A percentile compares a stretch with the other conserved stretches of the same genome.
Conservation (phyloP, 202 grass and related monocot genomes). For the Setaria viridis region DNA sequence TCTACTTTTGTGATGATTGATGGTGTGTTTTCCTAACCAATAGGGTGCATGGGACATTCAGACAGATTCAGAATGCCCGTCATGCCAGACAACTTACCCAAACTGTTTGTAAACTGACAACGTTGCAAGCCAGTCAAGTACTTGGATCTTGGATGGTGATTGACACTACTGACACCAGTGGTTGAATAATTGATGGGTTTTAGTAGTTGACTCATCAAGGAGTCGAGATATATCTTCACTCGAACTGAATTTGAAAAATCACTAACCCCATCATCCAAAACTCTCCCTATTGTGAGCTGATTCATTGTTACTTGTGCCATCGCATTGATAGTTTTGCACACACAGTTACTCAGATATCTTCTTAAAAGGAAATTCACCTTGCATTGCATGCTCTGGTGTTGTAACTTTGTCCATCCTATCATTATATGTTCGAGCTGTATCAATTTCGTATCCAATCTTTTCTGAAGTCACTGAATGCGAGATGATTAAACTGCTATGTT, state of each 20-base stretch:
- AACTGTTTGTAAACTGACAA: constrained; percentile 13
- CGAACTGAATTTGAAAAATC: not conserved
- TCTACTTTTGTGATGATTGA: constrained; percentile 3
- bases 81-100: not conserved
- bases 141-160: constrained; percentile 10
- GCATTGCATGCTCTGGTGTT: not conserved
- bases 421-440: not conserved
- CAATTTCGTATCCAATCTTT: constrained; percentile 2
- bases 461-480: not conserved
- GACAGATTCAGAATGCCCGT: not conserved
- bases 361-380: constrained; percentile 1
- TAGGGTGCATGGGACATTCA: constrained; percentile 12
- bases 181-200: not conserved
- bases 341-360: not conserved
- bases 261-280: no score
- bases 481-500: not conserved
- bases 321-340: not conserved
- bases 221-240: not conserved
- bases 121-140: not conserved
- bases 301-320: not conserved
- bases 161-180: not conserved
- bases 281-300: not conserved
- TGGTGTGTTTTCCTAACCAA: not conserved
- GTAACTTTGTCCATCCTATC: constrained; percentile 12
- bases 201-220: not conserved